A percentile compares a stretch with the other conserved stretches of the same genome.
phyloP scores from a whole-genome alignment of 768 basidiomycete species.

The Lactarius evosmus region DNA sequence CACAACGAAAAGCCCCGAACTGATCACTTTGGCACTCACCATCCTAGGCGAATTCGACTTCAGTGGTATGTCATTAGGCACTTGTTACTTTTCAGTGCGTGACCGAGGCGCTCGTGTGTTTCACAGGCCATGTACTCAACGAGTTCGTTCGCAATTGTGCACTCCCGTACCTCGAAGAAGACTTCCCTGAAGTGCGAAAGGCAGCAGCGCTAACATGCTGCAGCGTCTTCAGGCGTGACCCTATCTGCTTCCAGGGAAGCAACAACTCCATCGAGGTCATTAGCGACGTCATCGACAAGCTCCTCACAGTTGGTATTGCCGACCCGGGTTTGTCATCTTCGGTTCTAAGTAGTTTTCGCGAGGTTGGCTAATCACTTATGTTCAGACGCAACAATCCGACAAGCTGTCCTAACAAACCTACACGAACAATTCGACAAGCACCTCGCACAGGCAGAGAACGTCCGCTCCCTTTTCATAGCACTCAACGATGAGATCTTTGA shows the following conservation, averaged over 20 bases:
- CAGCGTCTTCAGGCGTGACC: slow-evolving; percentile 87
- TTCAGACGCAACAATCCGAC: slow-evolving; percentile 58
- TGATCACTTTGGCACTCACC: slow-evolving; percentile 76
- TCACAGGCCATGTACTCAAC: slow-evolving; percentile 82
- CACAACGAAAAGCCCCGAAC: slow-evolving; percentile 59
- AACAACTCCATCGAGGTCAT: slow-evolving; percentile 96
- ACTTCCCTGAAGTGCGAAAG: slow-evolving; percentile 79
- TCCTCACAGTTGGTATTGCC: slow-evolving; percentile 91
- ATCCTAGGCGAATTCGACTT: slow-evolving; percentile 94
- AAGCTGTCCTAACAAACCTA: slow-evolving; percentile 79
- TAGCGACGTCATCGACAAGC: slow-evolving; percentile 95
- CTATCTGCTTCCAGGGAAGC: slow-evolving; percentile 94
- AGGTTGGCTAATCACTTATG: background rate
- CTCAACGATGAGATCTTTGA: slow-evolving; percentile 96
- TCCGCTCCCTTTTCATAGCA: slow-evolving; percentile 95
- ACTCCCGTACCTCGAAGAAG: slow-evolving; percentile 91
- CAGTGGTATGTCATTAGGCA: slow-evolving; percentile 53
- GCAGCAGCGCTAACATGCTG: slow-evolving; percentile 93
- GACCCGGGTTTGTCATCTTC: slow-evolving; percentile 71
- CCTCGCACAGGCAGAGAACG: slow-evolving; percentile 95
- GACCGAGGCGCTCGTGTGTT: slow-evolving; percentile 9
- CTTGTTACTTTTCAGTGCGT: background rate
- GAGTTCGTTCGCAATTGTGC: slow-evolving; percentile 94
- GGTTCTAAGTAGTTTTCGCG: background rate
- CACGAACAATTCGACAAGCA: slow-evolving; percentile 96